Evolutionary conservation across 2,329 filamentous ascomycete species (phyloP), one percentile per base, ranked within the genome.

Genomic region (Alternaria metachromatica): DNA sequence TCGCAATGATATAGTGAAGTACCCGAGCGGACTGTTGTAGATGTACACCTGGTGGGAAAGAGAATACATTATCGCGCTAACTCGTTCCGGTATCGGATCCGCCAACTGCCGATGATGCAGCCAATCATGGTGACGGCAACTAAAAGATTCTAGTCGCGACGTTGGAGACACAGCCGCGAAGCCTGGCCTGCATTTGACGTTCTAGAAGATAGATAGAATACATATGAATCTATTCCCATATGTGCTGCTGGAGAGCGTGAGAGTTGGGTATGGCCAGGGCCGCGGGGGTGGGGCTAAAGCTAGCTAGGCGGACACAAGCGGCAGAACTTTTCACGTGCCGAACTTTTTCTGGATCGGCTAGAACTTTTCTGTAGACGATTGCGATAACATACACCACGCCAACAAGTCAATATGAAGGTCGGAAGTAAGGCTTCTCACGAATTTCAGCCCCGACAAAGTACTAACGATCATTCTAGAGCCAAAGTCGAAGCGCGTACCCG

Each of bases 401-500:
- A 58, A 56, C 65, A 63, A 55, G 25, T 53, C 64, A 72, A 63
- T 65, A 81, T 82, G 79, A 82, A 82, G 71, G 75, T 82, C 72
- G 80, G 80, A 71, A 82, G 80, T 82, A 74, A 67, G 80, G 37
- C 6, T 18, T 23, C 26, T 44, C 25, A n/a, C 5, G 2, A n/a
- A n/a, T 7, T 20, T 5, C 6, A 2, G n/a, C 8, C 28, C 10
- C n/a, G 4, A 2, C 2, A 12, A 0, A 43, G 23, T 37, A 28
- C 63, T 76, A 12, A 75, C 58, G 23, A 13, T 4, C 9, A 20
- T 13, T 64, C 10, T 75, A 97, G 94, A 97, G 83, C 96, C 95
- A 78, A 94, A 91, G 83, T 98, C 95, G 60, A 99, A 99, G 88
- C 91, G 96, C 81, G 89, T 88, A 72, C 89, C 95, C 48, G 92